Base-by-base conservation (phyloP, 768 basidiomycete species). In the Imleria badia region DNA sequence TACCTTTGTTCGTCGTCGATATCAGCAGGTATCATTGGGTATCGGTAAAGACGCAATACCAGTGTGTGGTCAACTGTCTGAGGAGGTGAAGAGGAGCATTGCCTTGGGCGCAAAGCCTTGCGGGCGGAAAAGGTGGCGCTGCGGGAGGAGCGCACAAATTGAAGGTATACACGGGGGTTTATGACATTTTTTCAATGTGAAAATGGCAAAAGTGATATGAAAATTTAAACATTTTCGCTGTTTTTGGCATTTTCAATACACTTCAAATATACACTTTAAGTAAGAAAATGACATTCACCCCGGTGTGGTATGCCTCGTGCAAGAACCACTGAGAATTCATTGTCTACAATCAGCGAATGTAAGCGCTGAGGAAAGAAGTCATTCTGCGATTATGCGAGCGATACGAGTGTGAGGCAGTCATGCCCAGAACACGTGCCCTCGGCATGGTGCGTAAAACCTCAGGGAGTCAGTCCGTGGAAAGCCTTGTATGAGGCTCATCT, bases 1-100 rank as follows among this genome's bases (percentile, higher is more conserved):
- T 45, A 68, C 69, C 69, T 61, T 56, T 65, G 61, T 51, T 66
- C 68, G 48, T 63, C 71, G 58, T 66, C 59, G 29, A 68, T 57
- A 59, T 70, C 66, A 55, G 26, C 58, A 34, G 62, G 61, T 34
- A 63, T 50, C 69, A 70, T 72, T 48, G 49, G 45, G n/a, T 56
- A 62, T 66, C 53, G 50, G 50, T 23, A 17, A 19, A 33, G 64
- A 58, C 43, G 41, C 29, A 31, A 44, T 48, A 50, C 54, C 42
- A 6, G 45, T 45, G 31, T 43, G 19, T n/a, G n/a, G n/a, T n/a
- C n/a, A n/a, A n/a, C n/a, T n/a, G 40, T 36, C 31, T 34, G 43
- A 30, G 53, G 43, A 40, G n/a, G n/a, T n/a, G n/a, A n/a, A n/a
- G n/a, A n/a, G n/a, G n/a, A n/a, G n/a, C n/a, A n/a, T n/a, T n/a